These are phyloP conservation scores for Moesziomyces antarcticus DNA, from an alignment of 1,284 basidiomycete species.

Conservation along the genomic window DNA sequence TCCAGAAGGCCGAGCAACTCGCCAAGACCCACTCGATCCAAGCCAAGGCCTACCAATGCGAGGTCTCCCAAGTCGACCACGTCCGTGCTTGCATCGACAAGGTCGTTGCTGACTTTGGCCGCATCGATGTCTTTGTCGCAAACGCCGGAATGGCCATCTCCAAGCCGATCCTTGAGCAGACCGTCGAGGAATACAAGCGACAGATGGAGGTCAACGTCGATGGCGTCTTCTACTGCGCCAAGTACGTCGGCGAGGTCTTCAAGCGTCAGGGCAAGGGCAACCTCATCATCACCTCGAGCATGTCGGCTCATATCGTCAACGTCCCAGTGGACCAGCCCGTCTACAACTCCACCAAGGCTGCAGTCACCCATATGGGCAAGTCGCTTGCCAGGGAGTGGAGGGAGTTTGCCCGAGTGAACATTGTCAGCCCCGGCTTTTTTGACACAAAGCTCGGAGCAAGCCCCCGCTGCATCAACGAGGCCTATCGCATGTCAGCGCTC, in stretches of 20 bases:
- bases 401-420: constrained; percentile 67
- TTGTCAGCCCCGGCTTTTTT: constrained; percentile 66
- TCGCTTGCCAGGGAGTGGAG: constrained; percentile 57
- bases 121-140: constrained; percentile 56
- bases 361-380: constrained; percentile 58
- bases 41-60: constrained; percentile 61
- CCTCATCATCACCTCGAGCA: constrained; percentile 60
- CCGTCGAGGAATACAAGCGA: constrained; percentile 57
- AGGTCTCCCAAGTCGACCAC: constrained; percentile 44
- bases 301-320: constrained; percentile 60
- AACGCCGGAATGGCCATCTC: constrained; percentile 50
- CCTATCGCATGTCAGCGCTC: constrained; percentile 53
- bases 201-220: constrained; percentile 60
- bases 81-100: constrained; percentile 34
- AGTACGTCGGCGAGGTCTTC: constrained; percentile 60
- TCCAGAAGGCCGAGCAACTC: constrained; percentile 55
- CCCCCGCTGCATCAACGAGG: constrained; percentile 37
- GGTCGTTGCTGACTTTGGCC: constrained; percentile 55
- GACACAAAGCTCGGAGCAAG: constrained; percentile 64
- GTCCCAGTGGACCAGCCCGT: constrained; percentile 54
- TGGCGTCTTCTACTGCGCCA: constrained; percentile 58
- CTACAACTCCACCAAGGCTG: constrained; percentile 61
- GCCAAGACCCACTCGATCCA: constrained; percentile 56
- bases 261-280: constrained; percentile 64
- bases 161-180: constrained; percentile 46